Evolutionary conservation across 2,329 filamentous ascomycete genomes (phyloP).

Genomic region (Arthrobotrys musiformis): DNA sequence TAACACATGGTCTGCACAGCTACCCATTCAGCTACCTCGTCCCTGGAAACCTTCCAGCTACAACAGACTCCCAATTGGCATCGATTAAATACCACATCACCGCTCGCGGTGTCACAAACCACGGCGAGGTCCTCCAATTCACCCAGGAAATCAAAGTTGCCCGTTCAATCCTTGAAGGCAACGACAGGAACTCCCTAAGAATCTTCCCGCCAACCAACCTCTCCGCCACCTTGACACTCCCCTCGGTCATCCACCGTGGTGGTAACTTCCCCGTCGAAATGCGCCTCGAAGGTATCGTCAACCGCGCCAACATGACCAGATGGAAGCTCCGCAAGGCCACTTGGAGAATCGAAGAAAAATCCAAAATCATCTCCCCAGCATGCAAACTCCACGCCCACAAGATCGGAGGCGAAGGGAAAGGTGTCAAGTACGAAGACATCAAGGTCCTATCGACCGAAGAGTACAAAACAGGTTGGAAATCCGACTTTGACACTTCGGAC

Average conservation of each 20-base stretch:
- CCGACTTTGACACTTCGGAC: conserved; percentile 73
- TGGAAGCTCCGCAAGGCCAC: conserved; percentile 92
- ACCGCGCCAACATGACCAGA: conserved; percentile 77
- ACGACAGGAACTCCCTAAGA: conserved; percentile 87
- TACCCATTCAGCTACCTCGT: conserved; percentile 92
- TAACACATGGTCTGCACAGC: conserved; percentile 72
- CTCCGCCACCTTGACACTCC: conserved; percentile 83
- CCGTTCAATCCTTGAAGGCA: conserved; percentile 80
- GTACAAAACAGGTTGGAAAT: conserved; percentile 90
- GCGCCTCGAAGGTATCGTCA: conserved; percentile 85
- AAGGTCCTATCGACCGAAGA: conserved; percentile 83
- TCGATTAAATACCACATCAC: conserved; percentile 81
- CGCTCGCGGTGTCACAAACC: conserved; percentile 72
- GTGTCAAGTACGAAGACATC: conserved; percentile 77
- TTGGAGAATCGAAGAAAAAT: conserved; percentile 91
- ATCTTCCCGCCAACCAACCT: conserved; percentile 97
- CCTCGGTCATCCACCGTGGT: conserved; percentile 84
- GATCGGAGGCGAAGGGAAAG: conserved; percentile 74
- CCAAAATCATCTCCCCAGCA: conserved; percentile 80
- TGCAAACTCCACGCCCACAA: conserved; percentile 80
- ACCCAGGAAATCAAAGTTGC: conserved; percentile 77
- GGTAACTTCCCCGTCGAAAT: conserved; percentile 82
- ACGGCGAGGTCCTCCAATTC: conserved; percentile 73
- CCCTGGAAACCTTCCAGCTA: conserved; percentile 84
- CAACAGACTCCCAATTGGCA: conserved; percentile 77